Conservation (phyloP, 306 rosid species). For the Cyclanthera cordifolia region DNA sequence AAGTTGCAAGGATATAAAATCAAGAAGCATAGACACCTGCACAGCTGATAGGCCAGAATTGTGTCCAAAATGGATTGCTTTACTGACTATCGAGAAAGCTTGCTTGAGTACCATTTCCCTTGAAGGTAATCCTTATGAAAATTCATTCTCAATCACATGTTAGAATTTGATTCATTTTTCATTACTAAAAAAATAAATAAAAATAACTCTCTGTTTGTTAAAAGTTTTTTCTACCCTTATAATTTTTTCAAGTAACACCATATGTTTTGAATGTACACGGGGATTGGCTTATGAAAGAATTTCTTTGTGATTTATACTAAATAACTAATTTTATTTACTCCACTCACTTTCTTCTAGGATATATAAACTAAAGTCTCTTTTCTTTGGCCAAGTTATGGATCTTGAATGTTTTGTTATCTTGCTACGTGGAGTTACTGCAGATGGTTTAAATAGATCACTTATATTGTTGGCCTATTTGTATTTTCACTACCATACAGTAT, state of each 20-base stretch:
- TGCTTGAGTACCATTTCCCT: slow-evolving; percentile 84
- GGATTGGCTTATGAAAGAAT: background rate
- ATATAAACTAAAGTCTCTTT: background rate
- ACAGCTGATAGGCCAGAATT: slow-evolving; percentile 60
- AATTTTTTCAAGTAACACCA: background rate
- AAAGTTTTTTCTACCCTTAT: background rate
- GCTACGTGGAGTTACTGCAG: background rate
- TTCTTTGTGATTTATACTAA: background rate
- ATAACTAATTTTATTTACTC: background rate
- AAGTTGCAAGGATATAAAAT: slow-evolving; percentile 70
- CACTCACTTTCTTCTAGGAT: background rate
- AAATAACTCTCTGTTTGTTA: background rate
- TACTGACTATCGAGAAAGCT: slow-evolving; percentile 92
- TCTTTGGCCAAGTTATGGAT: background rate
- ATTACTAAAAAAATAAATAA: background rate
- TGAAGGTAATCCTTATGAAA: slow-evolving; percentile 46
- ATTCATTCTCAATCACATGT: background rate
- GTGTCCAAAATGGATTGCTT: slow-evolving; percentile 87
- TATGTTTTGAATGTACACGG: background rate
- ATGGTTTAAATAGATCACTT: background rate
- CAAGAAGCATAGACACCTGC: slow-evolving; percentile 26
- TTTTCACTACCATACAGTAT: background rate
- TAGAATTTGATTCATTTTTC: background rate
- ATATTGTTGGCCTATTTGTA: background rate
- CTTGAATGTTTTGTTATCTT: background rate